A percentile compares a stretch with the other conserved stretches of the same genome.
phyloP scores from a whole-genome alignment of 768 basidiomycete species.

The Tylopilus subfusipes region DNA sequence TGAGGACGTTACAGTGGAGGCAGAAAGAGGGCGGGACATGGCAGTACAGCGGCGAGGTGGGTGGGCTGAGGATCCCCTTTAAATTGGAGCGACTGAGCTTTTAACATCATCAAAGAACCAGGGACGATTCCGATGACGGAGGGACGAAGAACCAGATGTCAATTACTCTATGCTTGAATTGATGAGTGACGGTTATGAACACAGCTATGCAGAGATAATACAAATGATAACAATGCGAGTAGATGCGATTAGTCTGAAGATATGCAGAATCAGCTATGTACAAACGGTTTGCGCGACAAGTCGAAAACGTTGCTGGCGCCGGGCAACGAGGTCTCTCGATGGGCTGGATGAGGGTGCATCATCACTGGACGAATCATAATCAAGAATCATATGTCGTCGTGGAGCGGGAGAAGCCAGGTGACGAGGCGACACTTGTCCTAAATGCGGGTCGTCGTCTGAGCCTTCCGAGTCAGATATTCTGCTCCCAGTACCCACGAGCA shows the following conservation, averaged over 20 bases:
- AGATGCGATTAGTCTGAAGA: conserved; percentile 17
- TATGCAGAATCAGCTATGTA: conserved; percentile 10
- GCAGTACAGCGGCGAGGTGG: too few species aligned
- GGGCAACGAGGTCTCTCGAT: conserved; percentile 40
- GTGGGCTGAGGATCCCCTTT: background rate
- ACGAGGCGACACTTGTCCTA: conserved; percentile 68
- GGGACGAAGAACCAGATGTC: too few species aligned
- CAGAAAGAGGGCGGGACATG: too few species aligned
- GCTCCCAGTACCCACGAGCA: conserved; percentile 17
- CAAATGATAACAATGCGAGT: conserved; percentile 22
- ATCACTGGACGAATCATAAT: conserved; percentile 45
- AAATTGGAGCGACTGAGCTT: too few species aligned
- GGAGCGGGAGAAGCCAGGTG: conserved; percentile 61
- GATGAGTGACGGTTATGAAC: conserved; percentile 12
- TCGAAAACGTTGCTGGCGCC: conserved; percentile 37
- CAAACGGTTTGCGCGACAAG: background rate
- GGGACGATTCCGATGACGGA: too few species aligned
- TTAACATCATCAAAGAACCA: too few species aligned
- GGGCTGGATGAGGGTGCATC: conserved; percentile 49
- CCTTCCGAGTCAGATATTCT: conserved; percentile 23
- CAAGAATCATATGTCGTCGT: conserved; percentile 35
- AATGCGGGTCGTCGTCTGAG: conserved; percentile 62
- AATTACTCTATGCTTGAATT: conserved; percentile 3
- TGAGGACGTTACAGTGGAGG: background rate
- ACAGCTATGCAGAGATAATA: conserved; percentile 25